Percentiles rank a stretch among this genome's conserved stretches.
Evolutionary conservation across 352 stramenopile species (phyloP).

Genomic region (Peronospora farinosa): DNA sequence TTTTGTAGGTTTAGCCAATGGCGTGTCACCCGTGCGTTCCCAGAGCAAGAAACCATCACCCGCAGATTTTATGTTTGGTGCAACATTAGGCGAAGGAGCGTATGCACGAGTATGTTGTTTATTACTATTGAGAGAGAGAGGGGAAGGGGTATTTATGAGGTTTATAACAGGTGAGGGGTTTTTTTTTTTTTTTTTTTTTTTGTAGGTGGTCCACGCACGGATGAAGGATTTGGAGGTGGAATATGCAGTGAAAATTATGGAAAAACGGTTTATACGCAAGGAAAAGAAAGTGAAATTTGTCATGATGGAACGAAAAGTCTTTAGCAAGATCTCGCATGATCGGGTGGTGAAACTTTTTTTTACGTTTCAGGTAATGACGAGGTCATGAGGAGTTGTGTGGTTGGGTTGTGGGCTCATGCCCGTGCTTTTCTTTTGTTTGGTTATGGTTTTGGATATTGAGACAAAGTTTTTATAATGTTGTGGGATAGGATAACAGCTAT

Average conservation of each 20-base stretch:
- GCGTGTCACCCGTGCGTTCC: slow-evolving; percentile 32
- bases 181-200: too few relatives aligned
- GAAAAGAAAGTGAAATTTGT: slow-evolving; percentile 90
- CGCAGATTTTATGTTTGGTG: slow-evolving; percentile 86
- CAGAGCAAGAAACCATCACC: slow-evolving; percentile 70
- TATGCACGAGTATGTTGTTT: slow-evolving; percentile 65
- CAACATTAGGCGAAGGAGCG: slow-evolving; percentile 79
- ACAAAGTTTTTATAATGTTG: neutral
- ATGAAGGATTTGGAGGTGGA: slow-evolving; percentile 84
- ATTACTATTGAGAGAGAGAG: too few relatives aligned
- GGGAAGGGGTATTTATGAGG: too few relatives aligned
- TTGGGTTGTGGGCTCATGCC: too few relatives aligned
- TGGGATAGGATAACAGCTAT: slow-evolving; percentile 50
- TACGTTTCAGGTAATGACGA: slow-evolving; percentile 72
- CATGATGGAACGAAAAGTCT: slow-evolving; percentile 89
- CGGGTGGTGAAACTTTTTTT: slow-evolving; percentile 88
- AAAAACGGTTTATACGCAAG: slow-evolving; percentile 87
- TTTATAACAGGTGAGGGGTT: too few relatives aligned
- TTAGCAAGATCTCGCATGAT: slow-evolving; percentile 84
- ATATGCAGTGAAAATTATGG: slow-evolving; percentile 90
- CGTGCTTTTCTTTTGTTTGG: neutral
- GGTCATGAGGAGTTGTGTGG: neutral
- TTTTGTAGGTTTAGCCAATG: slow-evolving; percentile 38
- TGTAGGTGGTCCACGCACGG: slow-evolving; percentile 75
- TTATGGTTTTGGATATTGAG: neutral